phyloP scores from a whole-genome alignment of 176 grass and related monocot species.

The Otatea glauca region DNA sequence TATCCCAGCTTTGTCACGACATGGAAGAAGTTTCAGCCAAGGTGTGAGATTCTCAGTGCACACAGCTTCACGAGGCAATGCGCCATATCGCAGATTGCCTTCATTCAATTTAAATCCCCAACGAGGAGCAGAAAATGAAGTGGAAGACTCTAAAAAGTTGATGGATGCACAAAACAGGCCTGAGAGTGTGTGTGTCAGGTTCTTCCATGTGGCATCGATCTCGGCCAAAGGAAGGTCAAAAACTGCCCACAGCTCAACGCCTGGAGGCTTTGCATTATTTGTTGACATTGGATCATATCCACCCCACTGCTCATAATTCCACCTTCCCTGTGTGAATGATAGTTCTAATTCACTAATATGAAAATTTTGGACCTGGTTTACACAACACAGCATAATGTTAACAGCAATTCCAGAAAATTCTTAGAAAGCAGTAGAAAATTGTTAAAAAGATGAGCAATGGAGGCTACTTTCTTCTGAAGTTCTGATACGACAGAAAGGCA shows the following conservation, averaged over 20 bases:
- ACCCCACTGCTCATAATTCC: conserved; percentile 97
- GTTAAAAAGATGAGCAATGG: not conserved
- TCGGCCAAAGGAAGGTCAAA: conserved; percentile 68
- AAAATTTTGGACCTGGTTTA: conserved; percentile 80
- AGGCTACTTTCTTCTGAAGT: not conserved
- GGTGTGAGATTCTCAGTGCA: conserved; percentile 98
- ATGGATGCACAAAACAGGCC: conserved; percentile 98
- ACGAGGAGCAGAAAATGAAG: conserved; percentile 69
- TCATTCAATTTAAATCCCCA: conserved; percentile 77
- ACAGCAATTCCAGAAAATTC: conserved; percentile 1
- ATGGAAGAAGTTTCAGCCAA: conserved; percentile 96
- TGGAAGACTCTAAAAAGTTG: conserved; percentile 91
- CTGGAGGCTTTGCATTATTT: conserved; percentile 86
- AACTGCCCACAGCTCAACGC: conserved; percentile 88
- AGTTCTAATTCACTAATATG: conserved; percentile 88
- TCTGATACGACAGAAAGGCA: not conserved
- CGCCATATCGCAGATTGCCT: conserved; percentile 81
- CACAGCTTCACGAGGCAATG: conserved; percentile 89
- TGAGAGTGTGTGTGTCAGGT: conserved; percentile 87
- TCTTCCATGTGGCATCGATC: conserved; percentile 89
- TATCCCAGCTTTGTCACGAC: conserved; percentile 91
- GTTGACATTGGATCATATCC: conserved; percentile 87
- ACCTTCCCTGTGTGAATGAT: conserved; percentile 95
- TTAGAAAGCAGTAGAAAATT: conserved; percentile 15
- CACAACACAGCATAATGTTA: conserved; percentile 41